Evolutionary conservation across 495 filamentous ascomycete species (phyloP), one percentile per base, ranked within the genome.

Genomic region (Aspergillus cavernicola): DNA sequence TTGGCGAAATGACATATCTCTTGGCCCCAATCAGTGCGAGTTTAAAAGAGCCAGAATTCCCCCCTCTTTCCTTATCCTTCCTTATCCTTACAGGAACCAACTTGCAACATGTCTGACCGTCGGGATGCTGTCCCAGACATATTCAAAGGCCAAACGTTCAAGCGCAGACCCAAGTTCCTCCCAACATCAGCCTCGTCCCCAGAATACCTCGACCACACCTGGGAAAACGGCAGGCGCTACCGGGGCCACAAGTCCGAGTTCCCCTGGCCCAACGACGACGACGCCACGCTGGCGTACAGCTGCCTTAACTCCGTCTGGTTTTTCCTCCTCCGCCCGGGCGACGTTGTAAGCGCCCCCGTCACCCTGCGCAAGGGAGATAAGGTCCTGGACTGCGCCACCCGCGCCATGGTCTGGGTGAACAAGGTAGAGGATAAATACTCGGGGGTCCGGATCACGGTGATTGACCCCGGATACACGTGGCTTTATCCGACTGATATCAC

Each of bases 141-240:
- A 18, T 18, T 18, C 19, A 40, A 40, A 24, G 18, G 38, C 38
- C 38, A 22, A 40, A 6, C 20, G 13, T 4, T 40, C 20, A 40
- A 16, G 11, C 38, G 4, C 11, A 6, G 18, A 22, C 42, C 15
- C 6, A 45, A 45, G 12, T 32, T 26, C 15, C 1, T 1, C 12
- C 42, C 42, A 1, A 13, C 26, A 6, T 20, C n/a, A 10, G 28
- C 13, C 42, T 45, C 42, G 2, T 26, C 42, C 4, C 4, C 26
- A 15, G 42, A 12, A 18, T 45, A 45, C 26, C 23, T 40, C n/a
- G 36, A 50, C 20, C 35, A 50, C 47, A 50, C 36, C 1, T 15
- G 4, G 6, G 47, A 48, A 50, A 50, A 50, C 24, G 24, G 47
- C 33, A 20, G 36, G 1, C 47, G 47, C 47, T 50, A 50, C 47